These are phyloP conservation scores for Boletus rufocinnamomeus DNA, from an alignment of 768 basidiomycete genomes.

Conservation along the genomic window DNA sequence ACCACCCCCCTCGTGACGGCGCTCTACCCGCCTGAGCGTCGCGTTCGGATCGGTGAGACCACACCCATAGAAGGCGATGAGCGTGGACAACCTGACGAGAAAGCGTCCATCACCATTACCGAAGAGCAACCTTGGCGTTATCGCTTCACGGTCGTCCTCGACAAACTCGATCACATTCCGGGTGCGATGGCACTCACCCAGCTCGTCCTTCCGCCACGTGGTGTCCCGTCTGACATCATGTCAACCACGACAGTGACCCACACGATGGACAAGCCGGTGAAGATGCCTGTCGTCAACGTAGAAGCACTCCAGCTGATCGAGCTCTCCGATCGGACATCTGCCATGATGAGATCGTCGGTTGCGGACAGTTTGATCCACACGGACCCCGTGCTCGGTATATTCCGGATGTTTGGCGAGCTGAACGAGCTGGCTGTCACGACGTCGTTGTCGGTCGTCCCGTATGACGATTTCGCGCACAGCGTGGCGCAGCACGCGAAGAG, in stretches of 20 bases:
- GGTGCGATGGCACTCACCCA: constrained; percentile 84
- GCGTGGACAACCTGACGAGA: constrained; percentile 15
- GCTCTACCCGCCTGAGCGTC: constrained; percentile 66
- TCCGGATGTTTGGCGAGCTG: constrained; percentile 74
- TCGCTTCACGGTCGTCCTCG: constrained; percentile 83
- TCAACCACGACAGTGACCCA: constrained; percentile 16
- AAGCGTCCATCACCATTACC: constrained; percentile 6
- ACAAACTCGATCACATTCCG: constrained; percentile 86
- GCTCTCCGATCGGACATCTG: constrained; percentile 64
- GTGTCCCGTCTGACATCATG: neutral
- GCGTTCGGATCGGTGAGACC: constrained; percentile 43
- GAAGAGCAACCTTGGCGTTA: constrained; percentile 43
- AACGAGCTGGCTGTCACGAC: constrained; percentile 66
- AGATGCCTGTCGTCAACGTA: constrained; percentile 42
- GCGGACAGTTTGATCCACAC: constrained; percentile 68
- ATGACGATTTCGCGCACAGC: constrained; percentile 69
- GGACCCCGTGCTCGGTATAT: constrained; percentile 73
- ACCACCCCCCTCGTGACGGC: constrained; percentile 74
- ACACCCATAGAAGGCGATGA: constrained; percentile 36
- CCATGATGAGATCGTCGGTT: constrained; percentile 64
- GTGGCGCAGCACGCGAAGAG: constrained; percentile 68
- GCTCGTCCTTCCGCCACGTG: constrained; percentile 57
- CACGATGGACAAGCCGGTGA: constrained; percentile 9
- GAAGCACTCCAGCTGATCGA: constrained; percentile 89
- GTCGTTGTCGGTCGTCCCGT: constrained; percentile 71